Base-by-base conservation (phyloP, 2,329 filamentous ascomycete species). In the Diplodia mutila region DNA sequence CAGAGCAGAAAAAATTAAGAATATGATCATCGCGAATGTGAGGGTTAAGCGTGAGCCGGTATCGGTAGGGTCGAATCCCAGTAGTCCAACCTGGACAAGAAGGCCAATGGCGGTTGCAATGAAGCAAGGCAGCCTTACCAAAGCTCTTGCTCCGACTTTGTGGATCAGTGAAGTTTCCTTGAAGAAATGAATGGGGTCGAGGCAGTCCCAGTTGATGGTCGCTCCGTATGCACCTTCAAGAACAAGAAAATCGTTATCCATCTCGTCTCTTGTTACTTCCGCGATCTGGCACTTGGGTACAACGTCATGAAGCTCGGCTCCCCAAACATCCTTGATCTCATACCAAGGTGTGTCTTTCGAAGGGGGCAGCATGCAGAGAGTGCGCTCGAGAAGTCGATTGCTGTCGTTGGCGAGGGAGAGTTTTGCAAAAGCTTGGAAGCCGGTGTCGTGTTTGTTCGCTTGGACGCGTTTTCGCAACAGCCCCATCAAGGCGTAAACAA, bases 151-250 rank as follows among this genome's bases (percentile, higher is more conserved):
- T n/a, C n/a, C n/a, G n/a, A n/a, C n/a, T n/a, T n/a, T n/a, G n/a
- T n/a, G n/a, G n/a, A n/a, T n/a, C n/a, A n/a, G n/a, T n/a, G n/a
- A n/a, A n/a, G n/a, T n/a, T n/a, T n/a, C n/a, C n/a, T n/a, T 53
- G 8, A 23, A 21, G 29, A 25, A 51, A 3, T 18, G 18, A 16
- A 34, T 16, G 25, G 61, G 57, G 8, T 52, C 46, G n/a, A 80
- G 75, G 1, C 63, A 67, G 39, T 79, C 73, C 80, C 80, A 82
- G 4, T 73, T 73, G 42, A 82, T 78, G 1, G 75, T 71, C 1
- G 79, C 78, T 1, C 73, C 76, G 29, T 69, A 70, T 39, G 72
- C 72, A 21, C 76, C 76, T 64, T 64, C 46, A 4, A 64, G n/a
- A 4, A 23, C 23, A 64, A n/a, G 14, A 8, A 34, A 21, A 1